Evolutionary conservation across 192 early-diverging fungal genomes (phyloP), one percentile per base, ranked within the genome.

Genomic region (Umbelopsis sp.): DNA sequence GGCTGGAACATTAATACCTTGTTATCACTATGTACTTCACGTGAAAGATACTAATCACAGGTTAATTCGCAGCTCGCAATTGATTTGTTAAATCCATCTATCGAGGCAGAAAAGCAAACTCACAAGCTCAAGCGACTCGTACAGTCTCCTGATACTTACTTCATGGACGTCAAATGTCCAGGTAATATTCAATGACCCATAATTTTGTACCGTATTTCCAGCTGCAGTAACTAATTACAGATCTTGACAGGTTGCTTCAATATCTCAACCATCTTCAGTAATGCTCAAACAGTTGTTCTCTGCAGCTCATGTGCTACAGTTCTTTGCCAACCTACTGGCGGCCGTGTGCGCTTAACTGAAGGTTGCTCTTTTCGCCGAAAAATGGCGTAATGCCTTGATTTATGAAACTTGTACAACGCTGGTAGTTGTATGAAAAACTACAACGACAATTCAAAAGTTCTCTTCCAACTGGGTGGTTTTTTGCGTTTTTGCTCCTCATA

Each of bases 221-320:
- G n/a, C 12, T 41, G 38, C 7, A 6, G 8, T 41, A 41, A 41
- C 38, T 11, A 41, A 22, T 62, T 1, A 3, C 17, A 17, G 11
- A 0, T 12, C 34, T 62, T 25, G 52, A 66, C 14, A 62, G 92
- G 92, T 62, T 98, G 96, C 90, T 91, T 94, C 82, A 89, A 92
- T 83, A 97, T 99, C 86, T 97, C 96, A 84, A 97, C 96, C 77
- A 95, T 99, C 79, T 99, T 99, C 92, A 92, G 90, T 84, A 96
- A 99, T 86, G 96, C 96, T 80, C 96, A 99, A 84, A 96, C 96
- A 73, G 97, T 99, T 65, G 97, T 99, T 65, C 81, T 97, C 68
- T 99, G 97, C 91, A 84, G 89, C 71, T 90, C 91, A 72, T 99
- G 97, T 89, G 88, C 93, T 73, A 96, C 95, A 77, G 96, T 99